Conservation (phyloP, 1,284 basidiomycete genomes). For the Ceratobasidium sp. region DNA sequence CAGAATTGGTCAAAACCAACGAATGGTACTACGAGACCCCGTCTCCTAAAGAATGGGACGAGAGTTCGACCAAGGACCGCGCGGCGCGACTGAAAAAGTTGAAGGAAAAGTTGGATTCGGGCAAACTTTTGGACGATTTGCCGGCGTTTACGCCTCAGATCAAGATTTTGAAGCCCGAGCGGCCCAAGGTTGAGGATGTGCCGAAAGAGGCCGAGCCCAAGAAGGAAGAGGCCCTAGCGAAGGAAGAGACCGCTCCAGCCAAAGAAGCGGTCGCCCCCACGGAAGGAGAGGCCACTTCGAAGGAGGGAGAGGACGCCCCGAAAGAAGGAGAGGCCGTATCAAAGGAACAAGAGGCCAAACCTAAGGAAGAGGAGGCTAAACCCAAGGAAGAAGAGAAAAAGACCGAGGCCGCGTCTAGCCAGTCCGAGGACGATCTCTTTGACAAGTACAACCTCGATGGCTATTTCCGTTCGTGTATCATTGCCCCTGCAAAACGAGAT, state of each 20-base stretch:
- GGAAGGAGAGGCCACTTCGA: too few species aligned
- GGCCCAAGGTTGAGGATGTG: not conserved
- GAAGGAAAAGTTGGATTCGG: constrained; percentile 5
- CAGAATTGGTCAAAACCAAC: not conserved
- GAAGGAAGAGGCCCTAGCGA: not conserved
- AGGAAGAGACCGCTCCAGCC: too few species aligned
- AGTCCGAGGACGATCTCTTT: not conserved
- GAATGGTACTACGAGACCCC: not conserved
- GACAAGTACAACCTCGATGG: constrained; percentile 46
- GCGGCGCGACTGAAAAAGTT: not conserved
- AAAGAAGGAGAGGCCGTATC: too few species aligned
- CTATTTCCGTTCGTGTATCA: too few species aligned
- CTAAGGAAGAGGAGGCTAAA: not conserved
- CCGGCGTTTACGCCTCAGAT: not conserved
- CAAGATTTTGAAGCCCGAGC: not conserved
- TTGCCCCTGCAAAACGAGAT: constrained; percentile 72
- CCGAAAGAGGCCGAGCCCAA: not conserved
- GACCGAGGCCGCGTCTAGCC: not conserved
- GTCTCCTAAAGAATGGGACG: constrained; percentile 2
- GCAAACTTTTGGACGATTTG: not conserved
- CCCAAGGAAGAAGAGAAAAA: not conserved
- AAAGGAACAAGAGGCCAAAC: too few species aligned
- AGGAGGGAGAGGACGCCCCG: too few species aligned
- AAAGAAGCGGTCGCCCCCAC: too few species aligned
- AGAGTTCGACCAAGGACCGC: not conserved